Conservation (phyloP, 805 yeast genomes). For the Kodamaea jinghongensis region DNA sequence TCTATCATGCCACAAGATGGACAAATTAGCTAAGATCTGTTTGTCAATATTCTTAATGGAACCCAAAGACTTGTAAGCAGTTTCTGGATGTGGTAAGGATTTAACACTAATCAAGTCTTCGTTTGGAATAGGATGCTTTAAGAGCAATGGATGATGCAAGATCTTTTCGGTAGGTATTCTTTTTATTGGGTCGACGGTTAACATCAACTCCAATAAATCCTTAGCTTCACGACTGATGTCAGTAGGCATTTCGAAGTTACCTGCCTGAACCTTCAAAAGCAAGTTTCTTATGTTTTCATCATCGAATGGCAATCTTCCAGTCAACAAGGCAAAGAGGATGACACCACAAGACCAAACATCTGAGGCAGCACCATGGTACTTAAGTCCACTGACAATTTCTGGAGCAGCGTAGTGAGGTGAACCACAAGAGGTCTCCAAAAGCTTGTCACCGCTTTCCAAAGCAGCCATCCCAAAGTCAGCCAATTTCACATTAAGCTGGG, state of each 20-base stretch:
- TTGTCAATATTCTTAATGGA: slow-evolving; percentile 48
- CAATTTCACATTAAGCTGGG: slow-evolving; percentile 64
- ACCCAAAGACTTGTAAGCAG: slow-evolving; percentile 50
- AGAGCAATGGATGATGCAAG: slow-evolving; percentile 53
- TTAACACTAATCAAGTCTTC: slow-evolving; percentile 44
- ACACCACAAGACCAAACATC: slow-evolving; percentile 92
- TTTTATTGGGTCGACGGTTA: slow-evolving; percentile 65
- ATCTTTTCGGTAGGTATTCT: slow-evolving; percentile 70
- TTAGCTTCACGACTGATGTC: slow-evolving; percentile 63
- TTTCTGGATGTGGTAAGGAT: slow-evolving; percentile 53
- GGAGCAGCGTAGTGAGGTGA: slow-evolving; percentile 91
- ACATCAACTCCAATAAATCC: slow-evolving; percentile 62
- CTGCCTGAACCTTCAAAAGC: slow-evolving; percentile 72
- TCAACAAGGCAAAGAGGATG: slow-evolving; percentile 70
- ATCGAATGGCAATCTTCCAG: slow-evolving; percentile 82
- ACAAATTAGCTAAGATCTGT: slow-evolving; percentile 52
- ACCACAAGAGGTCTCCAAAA: slow-evolving; percentile 80
- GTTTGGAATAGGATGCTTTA: slow-evolving; percentile 48
- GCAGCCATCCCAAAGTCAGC: slow-evolving; percentile 94
- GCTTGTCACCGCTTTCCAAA: slow-evolving; percentile 64
- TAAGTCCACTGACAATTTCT: slow-evolving; percentile 74
- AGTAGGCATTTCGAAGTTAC: slow-evolving; percentile 69
- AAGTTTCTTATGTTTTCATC: slow-evolving; percentile 74
- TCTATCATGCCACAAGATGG: slow-evolving; percentile 59
- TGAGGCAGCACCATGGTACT: slow-evolving; percentile 80